Evolutionary conservation across 2,329 filamentous ascomycete species (phyloP).

Genomic region (Phaeomoniella chlamydospora): DNA sequence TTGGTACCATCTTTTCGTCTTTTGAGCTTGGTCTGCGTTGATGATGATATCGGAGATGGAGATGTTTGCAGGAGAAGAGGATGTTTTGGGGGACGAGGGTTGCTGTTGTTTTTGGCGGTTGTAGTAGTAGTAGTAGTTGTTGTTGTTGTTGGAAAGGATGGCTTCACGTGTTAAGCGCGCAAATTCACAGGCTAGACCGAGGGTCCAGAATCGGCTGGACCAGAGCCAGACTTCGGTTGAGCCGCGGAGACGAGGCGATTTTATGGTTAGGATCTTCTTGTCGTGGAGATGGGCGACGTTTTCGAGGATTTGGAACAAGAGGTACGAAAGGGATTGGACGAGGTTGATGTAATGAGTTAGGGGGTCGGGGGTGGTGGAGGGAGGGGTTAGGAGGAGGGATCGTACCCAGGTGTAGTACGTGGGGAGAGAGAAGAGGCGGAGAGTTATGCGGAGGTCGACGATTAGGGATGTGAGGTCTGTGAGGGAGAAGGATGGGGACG

Average conservation of each 20-base stretch:
- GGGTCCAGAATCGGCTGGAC: constrained; percentile 69
- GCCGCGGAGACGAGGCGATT: constrained; percentile 20
- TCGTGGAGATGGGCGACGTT: constrained; percentile 65
- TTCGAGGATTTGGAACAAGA: constrained; percentile 65
- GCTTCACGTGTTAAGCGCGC: constrained; percentile 42
- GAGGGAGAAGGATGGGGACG: constrained; percentile 27
- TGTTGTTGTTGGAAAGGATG: constrained; percentile 40
- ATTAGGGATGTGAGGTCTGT: constrained; percentile 30
- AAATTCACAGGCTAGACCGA: constrained; percentile 64
- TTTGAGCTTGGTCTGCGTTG: constrained; percentile 8
- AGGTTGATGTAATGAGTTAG: constrained; percentile 42
- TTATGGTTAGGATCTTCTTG: constrained; percentile 51
- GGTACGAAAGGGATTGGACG: constrained; percentile 52
- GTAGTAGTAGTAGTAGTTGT: constrained; percentile 63
- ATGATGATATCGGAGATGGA: constrained; percentile 2
- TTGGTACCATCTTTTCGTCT: constrained; percentile 15
- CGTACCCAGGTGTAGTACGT: constrained; percentile 71
- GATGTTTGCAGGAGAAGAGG: not conserved
- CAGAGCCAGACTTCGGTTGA: constrained; percentile 49
- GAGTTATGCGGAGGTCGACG: constrained; percentile 37
- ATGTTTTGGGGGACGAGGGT: not conserved
- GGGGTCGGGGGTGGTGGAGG: constrained; percentile 21
- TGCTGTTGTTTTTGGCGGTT: constrained; percentile 42
- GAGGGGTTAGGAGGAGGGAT: constrained; percentile 29
- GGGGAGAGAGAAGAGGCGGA: constrained; percentile 48